phyloP scores from a whole-genome alignment of 768 basidiomycete species.

The Sutorius australiensis region DNA sequence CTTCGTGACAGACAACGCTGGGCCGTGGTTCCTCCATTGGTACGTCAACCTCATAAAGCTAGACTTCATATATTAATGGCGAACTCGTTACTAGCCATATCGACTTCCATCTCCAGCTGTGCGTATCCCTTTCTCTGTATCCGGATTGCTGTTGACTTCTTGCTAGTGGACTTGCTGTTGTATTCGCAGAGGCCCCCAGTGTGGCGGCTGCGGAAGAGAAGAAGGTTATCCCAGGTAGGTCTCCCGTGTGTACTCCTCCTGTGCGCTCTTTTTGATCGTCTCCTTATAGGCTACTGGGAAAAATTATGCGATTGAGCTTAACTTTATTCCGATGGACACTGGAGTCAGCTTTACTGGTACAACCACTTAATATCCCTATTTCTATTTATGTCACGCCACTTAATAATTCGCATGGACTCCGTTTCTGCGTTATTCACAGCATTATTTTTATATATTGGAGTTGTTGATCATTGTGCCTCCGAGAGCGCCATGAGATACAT shows the following conservation, averaged over 20 bases:
- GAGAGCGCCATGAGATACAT: too few species aligned
- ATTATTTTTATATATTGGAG: too few species aligned
- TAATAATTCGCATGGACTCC: neutral
- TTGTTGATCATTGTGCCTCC: too few species aligned
- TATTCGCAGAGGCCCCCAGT: slow-evolving; percentile 14
- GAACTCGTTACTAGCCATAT: too few species aligned
- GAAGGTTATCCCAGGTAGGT: slow-evolving; percentile 10
- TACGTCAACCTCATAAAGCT: neutral
- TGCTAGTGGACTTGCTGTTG: slow-evolving; percentile 17
- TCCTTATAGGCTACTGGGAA: slow-evolving; percentile 2
- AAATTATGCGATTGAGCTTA: slow-evolving; percentile 2
- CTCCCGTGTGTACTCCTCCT: neutral
- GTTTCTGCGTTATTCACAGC: too few species aligned
- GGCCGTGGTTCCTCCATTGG: slow-evolving; percentile 23
- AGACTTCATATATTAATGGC: neutral
- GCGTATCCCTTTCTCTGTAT: too few species aligned
- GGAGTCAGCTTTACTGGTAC: neutral
- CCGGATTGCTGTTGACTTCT: too few species aligned
- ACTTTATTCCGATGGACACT: neutral
- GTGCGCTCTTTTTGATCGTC: neutral
- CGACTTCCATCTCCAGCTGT: too few species aligned
- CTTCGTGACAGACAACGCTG: slow-evolving; percentile 61
- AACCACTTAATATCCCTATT: too few species aligned
- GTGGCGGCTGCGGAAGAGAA: slow-evolving; percentile 2
- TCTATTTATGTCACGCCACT: neutral